Evolutionary conservation across 257 asterid genomes (phyloP), one percentile per base, ranked within the genome.

Genomic region (Handroanthus guayacan): DNA sequence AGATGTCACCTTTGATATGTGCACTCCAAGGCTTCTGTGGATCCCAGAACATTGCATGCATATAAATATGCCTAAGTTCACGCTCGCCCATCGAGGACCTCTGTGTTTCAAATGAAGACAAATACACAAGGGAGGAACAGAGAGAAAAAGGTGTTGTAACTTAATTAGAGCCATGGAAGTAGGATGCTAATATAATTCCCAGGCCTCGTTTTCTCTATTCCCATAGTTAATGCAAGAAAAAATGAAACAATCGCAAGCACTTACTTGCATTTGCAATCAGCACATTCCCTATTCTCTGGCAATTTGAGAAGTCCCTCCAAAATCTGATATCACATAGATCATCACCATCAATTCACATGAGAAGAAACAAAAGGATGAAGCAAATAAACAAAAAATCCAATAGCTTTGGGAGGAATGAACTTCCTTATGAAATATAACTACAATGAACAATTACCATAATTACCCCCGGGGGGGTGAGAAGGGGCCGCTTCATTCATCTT

Each of bases 1-100:
- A 41, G 41, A 73, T 56, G 63, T 84, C 81, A 93, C 99, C 99
- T 95, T 95, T 62, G 99, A 93, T 84, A 95, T 93, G 90, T 95
- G 99, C 75, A 93, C 98, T 64, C 99, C 99, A 58, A 95, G 98
- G 86, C 99, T 95, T 89, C 99, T 86, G 83, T 95, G 99, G 82
- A 95, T 91, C 83, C 99, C 99, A 47, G 99, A 95, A 86, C 99
- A 95, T 76, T 90, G 97, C 99, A 95, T 95, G 87, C 99, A 95
- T 83, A 93, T 84, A 80, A 95, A 95, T 83, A 95, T 90, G 75
- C 99, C 99, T 71, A 95, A 86, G 83, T 95, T 95, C 88, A 95
- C 99, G 52, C 99, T 95, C 76, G 99, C 99, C 99, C 99, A 95
- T 73, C 99, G 92, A 71, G 99, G 99, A 84, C 98, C 99, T 82